phyloP scores from a whole-genome alignment of 352 stramenopile species.

The Hyaloperonospora brassicae region DNA sequence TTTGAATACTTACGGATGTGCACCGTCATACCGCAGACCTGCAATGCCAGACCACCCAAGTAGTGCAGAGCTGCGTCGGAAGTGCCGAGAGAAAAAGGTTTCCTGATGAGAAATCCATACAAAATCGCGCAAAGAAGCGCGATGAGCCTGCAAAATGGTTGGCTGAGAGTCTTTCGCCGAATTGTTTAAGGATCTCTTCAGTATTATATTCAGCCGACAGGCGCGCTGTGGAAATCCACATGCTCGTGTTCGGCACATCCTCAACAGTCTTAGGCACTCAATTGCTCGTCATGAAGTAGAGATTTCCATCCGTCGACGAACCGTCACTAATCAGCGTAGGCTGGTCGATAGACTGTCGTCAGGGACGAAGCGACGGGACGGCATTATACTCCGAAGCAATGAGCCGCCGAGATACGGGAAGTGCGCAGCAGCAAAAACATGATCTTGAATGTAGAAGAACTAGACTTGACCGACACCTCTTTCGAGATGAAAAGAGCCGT shows the following conservation, averaged over 20 bases:
- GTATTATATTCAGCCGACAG: neutral
- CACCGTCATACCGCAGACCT: neutral
- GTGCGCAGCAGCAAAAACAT: no score
- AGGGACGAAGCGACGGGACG: no score
- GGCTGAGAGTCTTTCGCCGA: neutral
- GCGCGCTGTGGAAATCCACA: constrained; percentile 1
- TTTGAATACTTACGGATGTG: constrained; percentile 1
- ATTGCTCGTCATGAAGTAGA: neutral
- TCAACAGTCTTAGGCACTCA: neutral
- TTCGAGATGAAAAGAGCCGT: no score
- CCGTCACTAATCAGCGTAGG: no score
- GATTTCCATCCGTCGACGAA: no score
- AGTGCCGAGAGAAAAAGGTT: neutral
- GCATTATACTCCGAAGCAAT: no score
- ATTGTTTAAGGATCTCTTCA: neutral
- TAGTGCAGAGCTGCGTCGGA: neutral
- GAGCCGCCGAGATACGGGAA: no score
- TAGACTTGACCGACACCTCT: no score
- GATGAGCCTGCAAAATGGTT: neutral
- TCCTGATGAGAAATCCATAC: neutral
- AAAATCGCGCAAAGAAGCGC: neutral
- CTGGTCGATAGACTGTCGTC: no score
- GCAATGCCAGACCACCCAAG: neutral
- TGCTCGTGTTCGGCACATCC: neutral
- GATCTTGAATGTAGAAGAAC: no score